These are phyloP conservation scores for Hericium coralloides DNA, from an alignment of 768 basidiomycete species.

Conservation along the genomic window DNA sequence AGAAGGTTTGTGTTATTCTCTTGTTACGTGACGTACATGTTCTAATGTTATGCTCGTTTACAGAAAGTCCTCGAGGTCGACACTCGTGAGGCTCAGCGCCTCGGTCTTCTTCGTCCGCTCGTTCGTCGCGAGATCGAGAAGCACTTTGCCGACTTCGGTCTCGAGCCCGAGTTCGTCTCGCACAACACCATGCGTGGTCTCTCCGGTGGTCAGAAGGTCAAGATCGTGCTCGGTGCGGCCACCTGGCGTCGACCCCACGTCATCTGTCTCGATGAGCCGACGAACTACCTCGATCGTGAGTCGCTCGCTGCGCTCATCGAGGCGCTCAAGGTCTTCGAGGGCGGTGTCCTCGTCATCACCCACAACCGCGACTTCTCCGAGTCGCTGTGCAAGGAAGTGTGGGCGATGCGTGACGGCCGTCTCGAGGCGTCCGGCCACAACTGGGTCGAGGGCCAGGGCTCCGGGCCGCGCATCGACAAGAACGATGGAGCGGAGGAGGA, in stretches of 20 bases:
- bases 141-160: constrained; percentile 98
- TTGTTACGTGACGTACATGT: not conserved
- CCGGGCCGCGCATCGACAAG: constrained; percentile 93
- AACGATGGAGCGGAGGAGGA: constrained; percentile 85
- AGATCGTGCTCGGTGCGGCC: constrained; percentile 96
- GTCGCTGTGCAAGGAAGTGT: constrained; percentile 94
- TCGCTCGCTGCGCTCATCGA: constrained; percentile 98
- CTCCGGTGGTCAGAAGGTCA: constrained; percentile 98
- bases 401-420: constrained; percentile 97
- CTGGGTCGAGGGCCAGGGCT: constrained; percentile 99
- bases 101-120: constrained; percentile 90
- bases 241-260: constrained; percentile 99
- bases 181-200: constrained; percentile 99
- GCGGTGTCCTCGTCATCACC: constrained; percentile 96
- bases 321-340: constrained; percentile 95
- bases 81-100: constrained; percentile 93
- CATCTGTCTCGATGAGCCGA: constrained; percentile 96
- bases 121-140: constrained; percentile 99
- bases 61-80: constrained; percentile 94
- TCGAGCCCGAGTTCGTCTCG: constrained; percentile 97
- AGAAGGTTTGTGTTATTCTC: constrained; percentile 39
- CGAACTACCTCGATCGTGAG: constrained; percentile 99
- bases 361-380: constrained; percentile 99
- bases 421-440: constrained; percentile 97
- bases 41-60: not conserved